phyloP scores from a whole-genome alignment of 441 rosid species.

The Populus hybrid region DNA sequence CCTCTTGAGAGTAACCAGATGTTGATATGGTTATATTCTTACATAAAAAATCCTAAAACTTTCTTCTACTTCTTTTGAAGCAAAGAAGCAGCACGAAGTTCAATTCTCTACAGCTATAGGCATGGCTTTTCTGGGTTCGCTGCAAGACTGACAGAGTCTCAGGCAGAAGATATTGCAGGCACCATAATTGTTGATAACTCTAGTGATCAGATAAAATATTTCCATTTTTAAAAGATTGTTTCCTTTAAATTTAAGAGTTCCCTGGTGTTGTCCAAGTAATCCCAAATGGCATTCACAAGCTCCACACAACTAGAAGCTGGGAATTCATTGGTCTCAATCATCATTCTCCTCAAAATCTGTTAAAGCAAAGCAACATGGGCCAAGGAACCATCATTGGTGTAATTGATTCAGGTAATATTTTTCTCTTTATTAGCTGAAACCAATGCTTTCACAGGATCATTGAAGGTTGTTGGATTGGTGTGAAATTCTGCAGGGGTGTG shows the following conservation, averaged over 20 bases:
- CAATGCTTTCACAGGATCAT: background rate
- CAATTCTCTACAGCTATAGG: constrained; percentile 54
- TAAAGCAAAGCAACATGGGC: constrained; percentile 31
- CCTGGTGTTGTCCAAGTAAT: constrained; percentile 42
- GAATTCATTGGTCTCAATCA: constrained; percentile 37
- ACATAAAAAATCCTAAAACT: background rate
- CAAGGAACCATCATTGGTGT: constrained; percentile 44
- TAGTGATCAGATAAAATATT: background rate
- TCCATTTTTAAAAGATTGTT: background rate
- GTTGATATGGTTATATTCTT: background rate
- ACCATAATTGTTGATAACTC: background rate
- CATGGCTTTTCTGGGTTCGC: constrained; percentile 70
- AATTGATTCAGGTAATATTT: constrained; percentile 37
- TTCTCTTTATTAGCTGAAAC: background rate
- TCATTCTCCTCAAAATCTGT: constrained; percentile 21
- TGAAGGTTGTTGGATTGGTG: background rate
- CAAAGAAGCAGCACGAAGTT: constrained; percentile 47
- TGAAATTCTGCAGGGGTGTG: constrained; percentile 45
- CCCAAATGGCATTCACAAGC: constrained; percentile 33
- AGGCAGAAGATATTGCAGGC: constrained; percentile 49
- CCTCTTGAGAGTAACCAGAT: background rate
- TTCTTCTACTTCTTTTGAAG: constrained; percentile 24
- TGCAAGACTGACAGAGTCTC: constrained; percentile 47
- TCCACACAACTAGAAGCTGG: constrained; percentile 45
- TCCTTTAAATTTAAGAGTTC: constrained; percentile 23